These are phyloP conservation scores for Barnettozyma sp. DNA, from an alignment of 805 yeast species.

Conservation along the genomic window DNA sequence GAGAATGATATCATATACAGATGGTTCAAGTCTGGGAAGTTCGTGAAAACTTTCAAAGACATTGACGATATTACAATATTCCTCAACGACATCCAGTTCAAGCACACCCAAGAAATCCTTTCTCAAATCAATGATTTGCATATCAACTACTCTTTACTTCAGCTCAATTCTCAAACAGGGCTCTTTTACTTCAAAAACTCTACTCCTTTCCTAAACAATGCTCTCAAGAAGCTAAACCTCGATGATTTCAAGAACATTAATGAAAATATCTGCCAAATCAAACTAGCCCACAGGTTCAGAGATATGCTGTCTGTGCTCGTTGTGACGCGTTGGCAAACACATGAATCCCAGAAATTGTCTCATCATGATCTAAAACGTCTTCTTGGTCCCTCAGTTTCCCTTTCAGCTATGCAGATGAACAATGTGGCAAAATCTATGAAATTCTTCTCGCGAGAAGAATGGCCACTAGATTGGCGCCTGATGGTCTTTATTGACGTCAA, in stretches of 20 bases:
- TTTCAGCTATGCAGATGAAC: conserved; percentile 1
- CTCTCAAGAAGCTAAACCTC: conserved; percentile 21
- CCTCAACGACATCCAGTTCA: conserved; percentile 32
- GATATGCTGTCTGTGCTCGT: conserved; percentile 50
- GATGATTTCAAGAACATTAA: conserved; percentile 23
- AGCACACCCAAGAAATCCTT: conserved; percentile 34
- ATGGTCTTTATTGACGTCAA: conserved; percentile 26
- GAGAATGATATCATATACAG: conserved; percentile 43
- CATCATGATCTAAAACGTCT: conserved; percentile 38
- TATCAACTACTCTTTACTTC: conserved; percentile 24
- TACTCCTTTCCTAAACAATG: conserved; percentile 27
- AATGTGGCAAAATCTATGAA: conserved; percentile 20
- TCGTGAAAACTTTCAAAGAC: conserved; percentile 29
- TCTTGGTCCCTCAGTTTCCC: conserved; percentile 5
- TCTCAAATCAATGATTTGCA: conserved; percentile 27
- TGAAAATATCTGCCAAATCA: conserved; percentile 16
- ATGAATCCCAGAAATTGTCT: conserved; percentile 44
- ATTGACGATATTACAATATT: conserved; percentile 31
- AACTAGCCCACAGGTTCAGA: conserved; percentile 22
- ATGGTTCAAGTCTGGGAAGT: conserved; percentile 57
- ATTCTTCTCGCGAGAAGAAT: conserved; percentile 29
- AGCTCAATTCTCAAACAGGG: conserved; percentile 28
- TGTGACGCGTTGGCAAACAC: conserved; percentile 65
- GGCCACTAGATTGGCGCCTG: conserved; percentile 36
- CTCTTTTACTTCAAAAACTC: conserved; percentile 40